A percentile compares a stretch with the other conserved stretches of the same genome.
These are phyloP conservation scores for Fusarium chlamydosporum DNA, from an alignment of 2,329 filamentous ascomycete species.

Conservation along the genomic window DNA sequence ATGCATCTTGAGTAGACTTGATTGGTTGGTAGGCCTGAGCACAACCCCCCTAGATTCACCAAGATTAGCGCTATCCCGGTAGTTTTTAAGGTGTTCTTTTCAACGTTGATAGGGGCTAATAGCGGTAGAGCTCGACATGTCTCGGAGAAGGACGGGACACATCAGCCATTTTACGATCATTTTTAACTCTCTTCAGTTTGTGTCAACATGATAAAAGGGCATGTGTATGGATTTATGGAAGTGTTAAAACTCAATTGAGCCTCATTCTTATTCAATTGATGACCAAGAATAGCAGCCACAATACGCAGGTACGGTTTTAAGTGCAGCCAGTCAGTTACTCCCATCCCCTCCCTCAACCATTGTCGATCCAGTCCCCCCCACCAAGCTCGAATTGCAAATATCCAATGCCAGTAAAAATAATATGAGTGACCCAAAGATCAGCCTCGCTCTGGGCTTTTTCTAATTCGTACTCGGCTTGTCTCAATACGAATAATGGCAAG, in stretches of 20 bases:
- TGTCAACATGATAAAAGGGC: background rate
- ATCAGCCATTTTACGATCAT: slow-evolving; percentile 1
- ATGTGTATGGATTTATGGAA: too few species aligned
- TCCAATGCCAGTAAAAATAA: slow-evolving; percentile 13
- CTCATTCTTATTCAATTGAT: background rate
- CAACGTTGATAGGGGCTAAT: slow-evolving; percentile 32
- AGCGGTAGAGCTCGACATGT: slow-evolving; percentile 28
- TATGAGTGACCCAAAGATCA: slow-evolving; percentile 3
- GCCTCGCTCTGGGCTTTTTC: slow-evolving; percentile 9
- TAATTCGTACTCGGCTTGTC: slow-evolving; percentile 33
- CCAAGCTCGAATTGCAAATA: slow-evolving; percentile 25
- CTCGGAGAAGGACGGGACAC: slow-evolving; percentile 14
- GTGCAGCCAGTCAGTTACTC: slow-evolving; percentile 23
- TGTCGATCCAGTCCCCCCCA: slow-evolving; percentile 44
- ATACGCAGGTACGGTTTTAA: slow-evolving; percentile 41
- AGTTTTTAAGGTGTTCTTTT: slow-evolving; percentile 37
- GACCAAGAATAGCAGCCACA: slow-evolving; percentile 14
- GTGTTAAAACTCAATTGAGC: slow-evolving; percentile 1
- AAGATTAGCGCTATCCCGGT: slow-evolving; percentile 33
- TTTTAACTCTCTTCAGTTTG: background rate
- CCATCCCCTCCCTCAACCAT: background rate
- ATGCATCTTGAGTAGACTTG: background rate
- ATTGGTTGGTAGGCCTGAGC: slow-evolving; percentile 24
- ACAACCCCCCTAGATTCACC: slow-evolving; percentile 19
- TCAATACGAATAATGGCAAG: slow-evolving; percentile 11